Base-by-base conservation (phyloP, 441 rosid genomes). In the Eruca vesicaria region DNA sequence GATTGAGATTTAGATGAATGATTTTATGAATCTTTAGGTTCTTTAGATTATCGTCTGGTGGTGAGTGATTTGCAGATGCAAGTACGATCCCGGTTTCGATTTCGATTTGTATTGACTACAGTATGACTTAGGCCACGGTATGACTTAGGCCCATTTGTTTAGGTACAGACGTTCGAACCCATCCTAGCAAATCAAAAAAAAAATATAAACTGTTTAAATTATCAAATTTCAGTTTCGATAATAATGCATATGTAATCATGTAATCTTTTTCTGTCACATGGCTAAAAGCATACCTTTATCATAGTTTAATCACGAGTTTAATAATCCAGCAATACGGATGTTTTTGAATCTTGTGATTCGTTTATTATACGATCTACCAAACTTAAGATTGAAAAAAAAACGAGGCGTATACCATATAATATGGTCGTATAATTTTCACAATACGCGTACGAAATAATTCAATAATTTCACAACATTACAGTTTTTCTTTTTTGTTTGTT, bases 251-350 rank as follows among this genome's bases (percentile, higher is more conserved):
- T 21, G 20, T 68, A 50, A 18, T 50, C 23, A 32, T 55, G 41
- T 35, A 11, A 53, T 53, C 63, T 68, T 55, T 32, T 36, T 35
- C 0, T n/a, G 28, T 15, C 66, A 69, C 73, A 58, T 69, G 73
- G 36, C 41, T 26, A 23, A 69, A 58, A 69, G 41, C 56, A 58
- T 58, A 19, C 9, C 0, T 58, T 36, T 69, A 35, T 56, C 11
- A 16, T 58, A 58, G 38, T 69, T 69, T 38, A 69, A 41, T 69
- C 65, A 16, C 9, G 26, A 58, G 19, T 16, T 58, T 56, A 21
- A 68, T 56, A 56, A 21, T n/a, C 53, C 73, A 69, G 26, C 65
- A 38, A 57, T 69, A 69, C 10, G 45, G 14, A 57, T 50, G 21
- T 12, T 57, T 69, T 38, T 69, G 63, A 26, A 36, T 69, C 72